phyloP scores from a whole-genome alignment of 805 yeast genomes.

The Schwanniomyces sp. region DNA sequence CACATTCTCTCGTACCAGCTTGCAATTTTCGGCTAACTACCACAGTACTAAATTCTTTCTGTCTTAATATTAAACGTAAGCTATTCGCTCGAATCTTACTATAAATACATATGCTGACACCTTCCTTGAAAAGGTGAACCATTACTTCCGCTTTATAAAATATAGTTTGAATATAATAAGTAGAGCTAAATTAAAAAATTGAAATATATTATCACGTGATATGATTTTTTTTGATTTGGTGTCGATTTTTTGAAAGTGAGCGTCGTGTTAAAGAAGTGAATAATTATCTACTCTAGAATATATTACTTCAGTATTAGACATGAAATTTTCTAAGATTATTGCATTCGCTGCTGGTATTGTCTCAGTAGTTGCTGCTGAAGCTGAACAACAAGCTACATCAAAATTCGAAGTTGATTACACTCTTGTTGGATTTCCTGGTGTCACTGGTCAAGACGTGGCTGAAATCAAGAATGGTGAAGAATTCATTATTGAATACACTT shows the following conservation, averaged over 20 bases:
- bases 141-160: background rate
- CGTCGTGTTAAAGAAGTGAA: background rate
- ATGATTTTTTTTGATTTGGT: background rate
- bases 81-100: background rate
- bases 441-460: constrained; percentile 39
- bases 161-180: background rate
- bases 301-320: background rate
- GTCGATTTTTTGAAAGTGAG: constrained; percentile 1
- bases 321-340: constrained; percentile 3
- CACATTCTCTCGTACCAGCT: too few relatives aligned
- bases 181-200: background rate
- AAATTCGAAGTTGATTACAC: constrained; percentile 47
- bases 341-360: constrained; percentile 7
- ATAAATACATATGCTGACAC: background rate
- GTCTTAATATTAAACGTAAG: background rate
- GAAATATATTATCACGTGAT: background rate
- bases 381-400: constrained; percentile 7
- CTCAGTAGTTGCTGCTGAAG: constrained; percentile 8
- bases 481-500: constrained; percentile 49
- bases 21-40: too few relatives aligned
- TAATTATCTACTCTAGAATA: background rate
- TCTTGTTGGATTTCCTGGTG: constrained; percentile 45
- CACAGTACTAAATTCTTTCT: background rate
- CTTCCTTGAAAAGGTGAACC: background rate
- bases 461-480: constrained; percentile 51